These are phyloP conservation scores for Coemansia sp. DNA, from an alignment of 192 early-diverging fungal species.

Conservation along the genomic window DNA sequence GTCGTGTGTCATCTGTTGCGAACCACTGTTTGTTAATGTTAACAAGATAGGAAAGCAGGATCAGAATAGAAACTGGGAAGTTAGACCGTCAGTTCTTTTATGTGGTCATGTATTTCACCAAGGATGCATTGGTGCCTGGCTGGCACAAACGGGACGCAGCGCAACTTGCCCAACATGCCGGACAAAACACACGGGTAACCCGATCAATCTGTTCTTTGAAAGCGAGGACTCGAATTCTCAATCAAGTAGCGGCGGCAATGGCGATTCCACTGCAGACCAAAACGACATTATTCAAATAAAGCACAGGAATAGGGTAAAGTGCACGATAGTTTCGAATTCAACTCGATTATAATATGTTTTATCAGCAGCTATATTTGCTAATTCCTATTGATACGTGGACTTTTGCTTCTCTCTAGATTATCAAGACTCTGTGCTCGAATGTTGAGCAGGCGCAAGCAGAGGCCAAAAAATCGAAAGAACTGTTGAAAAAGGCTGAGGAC, in stretches of 20 bases:
- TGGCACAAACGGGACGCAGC: slow-evolving; percentile 17
- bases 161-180: slow-evolving; percentile 48
- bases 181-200: slow-evolving; percentile 19
- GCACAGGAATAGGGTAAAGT: slow-evolving; percentile 15
- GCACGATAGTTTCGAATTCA: background rate
- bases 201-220: slow-evolving; percentile 39
- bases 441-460: slow-evolving; percentile 29
- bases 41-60: background rate
- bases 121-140: slow-evolving; percentile 42
- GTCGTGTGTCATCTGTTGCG: slow-evolving; percentile 53
- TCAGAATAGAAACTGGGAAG: slow-evolving; percentile 14
- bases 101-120: slow-evolving; percentile 54
- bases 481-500: background rate
- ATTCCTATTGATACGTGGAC: background rate
- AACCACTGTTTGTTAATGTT: slow-evolving; percentile 30
- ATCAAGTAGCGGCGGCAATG: slow-evolving; percentile 10
- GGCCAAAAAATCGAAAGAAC: slow-evolving; percentile 8
- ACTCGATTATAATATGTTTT: background rate
- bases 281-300: slow-evolving; percentile 1
- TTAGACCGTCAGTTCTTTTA: slow-evolving; percentile 27
- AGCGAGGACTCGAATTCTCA: slow-evolving; percentile 9
- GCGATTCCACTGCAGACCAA: background rate
- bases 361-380: background rate
- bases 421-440: slow-evolving; percentile 39
- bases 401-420: slow-evolving; percentile 9